Conservation (phyloP, 768 basidiomycete genomes). For the Naganishia antarctica region DNA sequence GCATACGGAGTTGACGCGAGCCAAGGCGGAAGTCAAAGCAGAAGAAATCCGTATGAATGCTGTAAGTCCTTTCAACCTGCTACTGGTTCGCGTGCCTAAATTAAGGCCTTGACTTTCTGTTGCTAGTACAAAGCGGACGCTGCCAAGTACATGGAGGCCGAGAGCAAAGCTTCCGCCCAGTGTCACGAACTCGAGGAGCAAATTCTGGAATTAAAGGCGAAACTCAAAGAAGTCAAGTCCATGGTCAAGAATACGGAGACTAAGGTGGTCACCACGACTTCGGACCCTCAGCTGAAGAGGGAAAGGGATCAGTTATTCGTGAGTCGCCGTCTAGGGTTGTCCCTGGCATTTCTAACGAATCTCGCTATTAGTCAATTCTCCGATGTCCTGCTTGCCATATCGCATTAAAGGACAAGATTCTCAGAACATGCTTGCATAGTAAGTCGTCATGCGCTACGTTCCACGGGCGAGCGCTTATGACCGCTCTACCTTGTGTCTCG, state of each 20-base stretch:
- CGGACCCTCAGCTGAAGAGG: conserved; percentile 23
- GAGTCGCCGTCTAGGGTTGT: background rate
- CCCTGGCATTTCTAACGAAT: background rate
- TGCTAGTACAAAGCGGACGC: conserved; percentile 14
- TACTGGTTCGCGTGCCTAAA: background rate
- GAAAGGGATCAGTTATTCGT: conserved; percentile 30
- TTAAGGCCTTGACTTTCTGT: too few relatives aligned
- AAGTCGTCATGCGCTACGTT: background rate
- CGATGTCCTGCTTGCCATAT: conserved; percentile 27
- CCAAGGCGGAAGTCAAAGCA: conserved; percentile 25
- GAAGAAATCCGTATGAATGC: conserved; percentile 19
- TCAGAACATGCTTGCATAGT: conserved; percentile 27
- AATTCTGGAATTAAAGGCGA: conserved; percentile 6
- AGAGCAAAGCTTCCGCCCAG: conserved; percentile 20
- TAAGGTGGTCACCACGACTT: conserved; percentile 10
- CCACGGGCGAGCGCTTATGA: background rate
- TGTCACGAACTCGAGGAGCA: conserved; percentile 17
- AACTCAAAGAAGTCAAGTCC: conserved; percentile 11
- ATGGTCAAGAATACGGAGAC: conserved; percentile 17
- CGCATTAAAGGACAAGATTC: conserved; percentile 26
- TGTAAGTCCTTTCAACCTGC: conserved; percentile 5
- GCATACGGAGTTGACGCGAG: conserved; percentile 12
- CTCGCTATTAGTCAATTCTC: conserved; percentile 22
- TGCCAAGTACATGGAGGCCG: conserved; percentile 19
- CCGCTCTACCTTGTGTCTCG: too few relatives aligned